A percentile compares a stretch with the other conserved stretches of the same genome.
Conservation (phyloP, 148 eudicot genomes). For the Vaccinium darrowii region DNA sequence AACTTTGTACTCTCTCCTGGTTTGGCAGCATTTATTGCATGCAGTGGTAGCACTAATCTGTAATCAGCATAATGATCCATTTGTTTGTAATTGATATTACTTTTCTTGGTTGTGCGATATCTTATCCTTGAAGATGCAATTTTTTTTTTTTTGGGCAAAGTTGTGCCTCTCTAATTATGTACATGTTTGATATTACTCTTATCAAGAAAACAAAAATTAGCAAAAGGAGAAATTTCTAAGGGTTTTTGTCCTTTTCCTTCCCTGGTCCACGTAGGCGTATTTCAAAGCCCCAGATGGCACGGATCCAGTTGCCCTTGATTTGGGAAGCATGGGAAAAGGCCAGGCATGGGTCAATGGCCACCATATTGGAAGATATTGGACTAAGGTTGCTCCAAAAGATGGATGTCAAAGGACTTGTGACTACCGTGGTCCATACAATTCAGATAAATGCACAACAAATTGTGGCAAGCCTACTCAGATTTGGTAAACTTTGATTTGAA, state of each 20-base stretch:
- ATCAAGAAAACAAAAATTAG: not conserved
- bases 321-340: slow-evolving; percentile 92
- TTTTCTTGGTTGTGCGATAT: not conserved
- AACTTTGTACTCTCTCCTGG: not conserved
- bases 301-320: slow-evolving; percentile 75
- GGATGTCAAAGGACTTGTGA: slow-evolving; percentile 74
- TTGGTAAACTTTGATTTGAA: slow-evolving; percentile 42
- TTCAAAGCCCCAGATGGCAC: slow-evolving; percentile 70
- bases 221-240: not conserved
- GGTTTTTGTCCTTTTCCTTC: not conserved
- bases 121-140: not conserved
- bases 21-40: not conserved
- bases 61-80: not conserved
- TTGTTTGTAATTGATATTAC: not conserved
- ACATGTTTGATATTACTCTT: not conserved
- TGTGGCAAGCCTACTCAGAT: slow-evolving; percentile 92
- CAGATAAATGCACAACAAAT: slow-evolving; percentile 73
- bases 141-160: not conserved
- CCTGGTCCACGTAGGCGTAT: slow-evolving; percentile 46
- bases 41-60: not conserved
- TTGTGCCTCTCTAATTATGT: not conserved
- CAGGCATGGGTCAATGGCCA: slow-evolving; percentile 97
- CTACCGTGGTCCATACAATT: slow-evolving; percentile 76
- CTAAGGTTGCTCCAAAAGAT: slow-evolving; percentile 53
- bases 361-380: slow-evolving; percentile 95